These are phyloP conservation scores for Paspalum notatum DNA, from an alignment of 176 grass and related monocot species.

Conservation along the genomic window DNA sequence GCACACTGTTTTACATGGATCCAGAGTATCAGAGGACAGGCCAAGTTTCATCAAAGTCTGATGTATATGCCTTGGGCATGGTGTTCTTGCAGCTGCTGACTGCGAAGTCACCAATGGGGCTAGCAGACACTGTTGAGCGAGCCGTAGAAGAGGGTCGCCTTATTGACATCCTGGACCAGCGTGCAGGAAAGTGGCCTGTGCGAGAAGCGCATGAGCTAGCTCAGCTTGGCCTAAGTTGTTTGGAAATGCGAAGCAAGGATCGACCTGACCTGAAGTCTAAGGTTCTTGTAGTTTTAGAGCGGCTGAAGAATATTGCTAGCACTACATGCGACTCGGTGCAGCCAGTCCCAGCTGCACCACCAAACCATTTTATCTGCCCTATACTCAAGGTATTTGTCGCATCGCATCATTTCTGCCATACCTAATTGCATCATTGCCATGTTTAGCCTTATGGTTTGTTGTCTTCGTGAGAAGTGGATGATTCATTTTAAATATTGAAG, in stretches of 20 bases:
- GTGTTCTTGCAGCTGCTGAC: constrained; percentile 82
- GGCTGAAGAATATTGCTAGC: constrained; percentile 54
- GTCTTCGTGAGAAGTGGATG: not conserved
- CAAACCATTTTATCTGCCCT: constrained; percentile 76
- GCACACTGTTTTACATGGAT: constrained; percentile 94
- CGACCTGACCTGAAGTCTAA: constrained; percentile 54
- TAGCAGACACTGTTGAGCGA: constrained; percentile 55
- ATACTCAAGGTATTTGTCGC: constrained; percentile 66
- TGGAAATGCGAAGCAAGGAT: constrained; percentile 72
- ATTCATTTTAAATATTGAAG: not conserved
- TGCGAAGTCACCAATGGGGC: constrained; percentile 56
- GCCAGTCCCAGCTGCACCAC: constrained; percentile 40
- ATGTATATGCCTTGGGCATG: constrained; percentile 76
- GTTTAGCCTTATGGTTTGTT: not conserved
- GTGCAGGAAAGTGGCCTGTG: constrained; percentile 66
- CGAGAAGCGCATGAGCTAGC: constrained; percentile 62
- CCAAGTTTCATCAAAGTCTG: constrained; percentile 67
- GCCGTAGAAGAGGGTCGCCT: constrained; percentile 54
- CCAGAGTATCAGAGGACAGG: constrained; percentile 96
- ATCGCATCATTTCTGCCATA: constrained; percentile 25
- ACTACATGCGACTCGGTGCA: not conserved
- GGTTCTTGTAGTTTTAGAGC: constrained; percentile 60
- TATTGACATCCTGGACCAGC: constrained; percentile 53
- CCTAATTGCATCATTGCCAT: constrained; percentile 11
- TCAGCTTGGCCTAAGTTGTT: constrained; percentile 60